phyloP scores from a whole-genome alignment of 2,329 filamentous ascomycete species.

The Paramyrothecium sp. region DNA sequence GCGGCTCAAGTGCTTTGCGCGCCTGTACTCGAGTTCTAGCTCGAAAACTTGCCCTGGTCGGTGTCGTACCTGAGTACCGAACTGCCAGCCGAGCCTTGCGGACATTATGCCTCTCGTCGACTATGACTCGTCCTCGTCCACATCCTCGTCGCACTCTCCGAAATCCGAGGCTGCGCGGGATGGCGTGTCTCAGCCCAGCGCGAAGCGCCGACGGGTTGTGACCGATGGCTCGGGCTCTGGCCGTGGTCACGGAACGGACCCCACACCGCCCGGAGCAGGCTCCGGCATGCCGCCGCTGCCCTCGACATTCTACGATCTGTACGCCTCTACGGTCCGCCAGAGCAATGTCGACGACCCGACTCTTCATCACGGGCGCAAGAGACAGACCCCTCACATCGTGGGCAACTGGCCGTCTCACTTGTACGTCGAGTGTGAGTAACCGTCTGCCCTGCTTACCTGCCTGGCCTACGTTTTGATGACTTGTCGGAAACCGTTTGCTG shows the following conservation, averaged over 20 bases:
- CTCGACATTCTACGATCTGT: slow-evolving; percentile 80
- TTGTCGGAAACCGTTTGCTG: slow-evolving; percentile 4
- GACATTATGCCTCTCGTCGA: slow-evolving; percentile 62
- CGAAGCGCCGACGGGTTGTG: slow-evolving; percentile 33
- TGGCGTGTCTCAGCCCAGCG: slow-evolving; percentile 27
- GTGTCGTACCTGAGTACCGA: no score
- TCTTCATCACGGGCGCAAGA: slow-evolving; percentile 81
- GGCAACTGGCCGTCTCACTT: slow-evolving; percentile 94
- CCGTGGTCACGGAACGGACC: background rate
- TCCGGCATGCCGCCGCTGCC: slow-evolving; percentile 70
- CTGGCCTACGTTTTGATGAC: no score
- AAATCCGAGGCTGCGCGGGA: slow-evolving; percentile 10
- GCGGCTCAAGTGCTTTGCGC: no score
- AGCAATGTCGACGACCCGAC: slow-evolving; percentile 79
- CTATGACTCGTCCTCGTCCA: slow-evolving; percentile 54
- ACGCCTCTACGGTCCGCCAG: slow-evolving; percentile 76
- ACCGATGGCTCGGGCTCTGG: slow-evolving; percentile 12
- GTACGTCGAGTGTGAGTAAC: slow-evolving; percentile 86
- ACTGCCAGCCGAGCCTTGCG: no score
- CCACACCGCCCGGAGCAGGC: slow-evolving; percentile 3
- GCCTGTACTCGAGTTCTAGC: background rate
- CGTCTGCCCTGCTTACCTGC: no score
- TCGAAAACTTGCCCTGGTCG: no score
- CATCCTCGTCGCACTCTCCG: slow-evolving; percentile 15
- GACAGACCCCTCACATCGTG: slow-evolving; percentile 77